A percentile compares a stretch with the other conserved stretches of the same genome.
phyloP scores from a whole-genome alignment of 176 grass and related monocot species.

The Hordeum vulgare region MorexV3_pseudomolecules_assembly NC_058524.1:543714552-543715051 shows the following conservation, averaged over 20 bases:
- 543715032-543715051: neutral
- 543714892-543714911: conserved; percentile 36
- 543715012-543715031: neutral
- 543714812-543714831: conserved; percentile 13
- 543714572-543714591: conserved; percentile 60
- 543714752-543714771: conserved; percentile 48
- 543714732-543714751: conserved; percentile 48
- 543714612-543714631: conserved; percentile 51
- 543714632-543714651: conserved; percentile 47
- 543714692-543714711: conserved; percentile 39
- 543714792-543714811: conserved; percentile 3
- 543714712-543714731: conserved; percentile 59
- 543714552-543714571: conserved; percentile 70
- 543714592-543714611: conserved; percentile 47
- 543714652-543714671: conserved; percentile 57
- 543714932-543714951: conserved; percentile 58
- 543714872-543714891: conserved; percentile 21
- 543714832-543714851: conserved; percentile 36
- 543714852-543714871: conserved; percentile 29
- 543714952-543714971: conserved; percentile 21
- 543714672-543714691: conserved; percentile 62
- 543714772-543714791: conserved; percentile 49
- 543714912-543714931: conserved; percentile 34
- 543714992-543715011: neutral
- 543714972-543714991: neutral